Conservation (phyloP, 1,139 yeast genomes). For the Lodderomyces jiufengensis region DNA sequence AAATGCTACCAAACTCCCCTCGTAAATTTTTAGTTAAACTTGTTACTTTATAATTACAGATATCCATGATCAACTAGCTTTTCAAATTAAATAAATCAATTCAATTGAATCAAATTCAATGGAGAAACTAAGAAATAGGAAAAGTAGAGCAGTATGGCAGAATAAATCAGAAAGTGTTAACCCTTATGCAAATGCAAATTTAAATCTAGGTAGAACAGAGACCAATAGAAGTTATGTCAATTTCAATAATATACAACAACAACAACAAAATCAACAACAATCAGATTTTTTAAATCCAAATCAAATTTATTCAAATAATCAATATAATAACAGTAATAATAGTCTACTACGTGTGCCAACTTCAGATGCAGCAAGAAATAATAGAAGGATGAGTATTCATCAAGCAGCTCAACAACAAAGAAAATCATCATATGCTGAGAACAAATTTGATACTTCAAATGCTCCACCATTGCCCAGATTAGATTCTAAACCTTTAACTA, state of each 20-base stretch:
- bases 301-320: slow-evolving; percentile 1
- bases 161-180: slow-evolving; percentile 16
- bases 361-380: slow-evolving; percentile 24
- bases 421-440: slow-evolving; percentile 20
- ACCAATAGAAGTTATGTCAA: slow-evolving; percentile 5
- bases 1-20: no score
- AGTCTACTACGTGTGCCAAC: slow-evolving; percentile 13
- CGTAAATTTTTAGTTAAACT: no score
- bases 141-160: slow-evolving; percentile 49
- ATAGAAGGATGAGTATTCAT: slow-evolving; percentile 43
- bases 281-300: background rate
- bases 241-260: background rate
- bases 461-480: slow-evolving; percentile 40
- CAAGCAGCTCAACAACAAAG: slow-evolving; percentile 39
- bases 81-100: no score
- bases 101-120: slow-evolving; percentile 12
- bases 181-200: slow-evolving; percentile 35
- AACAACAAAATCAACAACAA: no score
- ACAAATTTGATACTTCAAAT: slow-evolving; percentile 23
- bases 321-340: slow-evolving; percentile 2
- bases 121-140: slow-evolving; percentile 30
- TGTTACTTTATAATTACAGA: no score
- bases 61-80: no score
- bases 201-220: slow-evolving; percentile 12
- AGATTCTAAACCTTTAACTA: slow-evolving; percentile 4